Evolutionary conservation across 805 yeast species (phyloP), one percentile per base, ranked within the genome.

Genomic region (Myxozyma geophila): DNA sequence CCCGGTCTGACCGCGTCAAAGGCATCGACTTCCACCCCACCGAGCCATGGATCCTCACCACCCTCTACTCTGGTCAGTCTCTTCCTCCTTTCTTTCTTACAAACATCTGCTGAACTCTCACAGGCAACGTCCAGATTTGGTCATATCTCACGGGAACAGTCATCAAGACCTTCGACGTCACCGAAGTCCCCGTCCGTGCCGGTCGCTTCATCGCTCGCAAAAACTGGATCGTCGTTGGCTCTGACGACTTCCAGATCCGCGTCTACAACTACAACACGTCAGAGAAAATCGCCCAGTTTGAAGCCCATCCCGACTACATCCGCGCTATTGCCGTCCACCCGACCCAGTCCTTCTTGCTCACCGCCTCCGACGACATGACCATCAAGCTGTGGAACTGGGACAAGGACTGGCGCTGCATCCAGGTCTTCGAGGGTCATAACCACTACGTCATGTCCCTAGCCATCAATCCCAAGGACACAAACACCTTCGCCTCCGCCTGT

Each of bases 361-460:
- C 98, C 2, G 90, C 92, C 44, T 87, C 93, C 53, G 99, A 95
- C 78, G 99, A 95, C 76, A 85, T 89, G 81, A 85, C 96, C 48
- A 85, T 95, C 74, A 91, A 88, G 78, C 82, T 92, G 74, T 95
- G 98, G 98, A 92, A 95, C 77, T 95, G 99, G 99, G 99, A 95
- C 61, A 85, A 86, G 73, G 85, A 84, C 74, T 95, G 99, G 99
- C 85, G 85, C 70, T 78, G 88, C 70, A 95, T 90, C 75, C 98
- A 90, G 76, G 85, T 87, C 43, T 95, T 89, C 75, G 97, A 90
- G 77, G 98, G 99, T 63, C 99, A 95, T 77, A 90, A 86, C 75
- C 97, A 95, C 77, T 95, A 89, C 76, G 92, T 95, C 59, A 92
- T 95, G 97, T 86, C 91, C 59, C 85, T 95, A 58, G 92, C 95